Conservation (phyloP, 352 stramenopile genomes). For the Globisporangium perplexum region DNA sequence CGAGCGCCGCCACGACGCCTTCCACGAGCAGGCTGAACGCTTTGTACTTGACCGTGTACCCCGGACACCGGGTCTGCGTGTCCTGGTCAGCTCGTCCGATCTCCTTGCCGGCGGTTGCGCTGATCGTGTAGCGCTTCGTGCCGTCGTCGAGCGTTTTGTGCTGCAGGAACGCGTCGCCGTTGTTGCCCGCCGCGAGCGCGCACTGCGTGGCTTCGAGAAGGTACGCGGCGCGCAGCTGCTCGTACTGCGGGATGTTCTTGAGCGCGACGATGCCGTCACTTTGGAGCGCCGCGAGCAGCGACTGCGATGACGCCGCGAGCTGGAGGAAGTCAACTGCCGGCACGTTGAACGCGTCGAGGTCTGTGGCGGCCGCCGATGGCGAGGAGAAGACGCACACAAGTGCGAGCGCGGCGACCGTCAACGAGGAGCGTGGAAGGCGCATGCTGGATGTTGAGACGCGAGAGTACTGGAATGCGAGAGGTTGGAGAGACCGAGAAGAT, state of each 20-base stretch:
- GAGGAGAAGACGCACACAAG: background rate
- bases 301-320: background rate
- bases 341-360: background rate
- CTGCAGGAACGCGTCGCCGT: constrained; percentile 21
- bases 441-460: background rate
- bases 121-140: constrained; percentile 41
- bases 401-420: background rate
- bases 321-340: background rate
- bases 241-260: constrained; percentile 42
- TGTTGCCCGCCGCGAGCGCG: constrained; percentile 19
- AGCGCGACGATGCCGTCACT: constrained; percentile 39
- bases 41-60: constrained; percentile 27
- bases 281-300: constrained; percentile 30
- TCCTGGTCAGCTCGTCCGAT: constrained; percentile 17
- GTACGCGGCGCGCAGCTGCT: constrained; percentile 26
- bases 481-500: no score
- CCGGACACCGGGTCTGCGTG: constrained; percentile 24
- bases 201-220: constrained; percentile 30
- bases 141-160: constrained; percentile 45
- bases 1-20: constrained; percentile 30
- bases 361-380: background rate
- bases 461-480: no score
- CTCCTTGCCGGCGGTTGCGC: constrained; percentile 31
- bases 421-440: background rate
- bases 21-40: constrained; percentile 42